Evolutionary conservation across 345 rosid species (phyloP), one percentile per base, ranked within the genome.

Genomic region (Turnera subulata): DNA sequence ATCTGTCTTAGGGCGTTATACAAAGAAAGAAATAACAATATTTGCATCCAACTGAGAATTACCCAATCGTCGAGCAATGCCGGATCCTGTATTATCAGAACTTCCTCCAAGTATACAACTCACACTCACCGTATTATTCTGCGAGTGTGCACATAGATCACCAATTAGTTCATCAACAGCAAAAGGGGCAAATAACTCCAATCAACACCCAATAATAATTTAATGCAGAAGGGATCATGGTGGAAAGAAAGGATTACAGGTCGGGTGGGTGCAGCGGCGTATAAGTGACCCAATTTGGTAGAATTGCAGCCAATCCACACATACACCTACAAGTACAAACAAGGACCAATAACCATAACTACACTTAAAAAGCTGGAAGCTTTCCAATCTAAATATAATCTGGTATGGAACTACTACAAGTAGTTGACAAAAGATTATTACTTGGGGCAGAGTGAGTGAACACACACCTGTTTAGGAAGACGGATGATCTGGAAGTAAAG

Each of bases 1-100:
- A 55, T 6, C 51, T 43, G 24, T 39, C 54, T 18, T 19, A 45
- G 4, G 10, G 15, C 25, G 17, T 10, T 23, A n/a, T 14, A 50
- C 18, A 11, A 42, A 37, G 33, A 0, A 5, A 37, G 19, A 21
- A 29, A 23, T 6, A 10, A 40, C 5, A 61, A 26, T 10, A 38
- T 5, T 35, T 6, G 25, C 20, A 16, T 21, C 16, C 46, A 58
- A 33, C 39, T 13, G 24, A 42, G 6, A 4, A 10, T 18, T 67
- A 93, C 97, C 97, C 75, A 87, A 59, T 65, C 99, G 75, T 44
- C 94, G 86, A 26, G 96, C 98, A 64, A 89, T 86, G 59, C 93
- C 86, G 4, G 91, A 72, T n/a, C 97, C 96, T 35, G 86, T 78
- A 73, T 87, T 87, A 67, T 93, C 97, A 60, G 97, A 82, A 71